Evolutionary conservation across 139 green algal species (phyloP), one percentile per base, ranked within the genome.

Genomic region (Bryopsis sp.): DNA sequence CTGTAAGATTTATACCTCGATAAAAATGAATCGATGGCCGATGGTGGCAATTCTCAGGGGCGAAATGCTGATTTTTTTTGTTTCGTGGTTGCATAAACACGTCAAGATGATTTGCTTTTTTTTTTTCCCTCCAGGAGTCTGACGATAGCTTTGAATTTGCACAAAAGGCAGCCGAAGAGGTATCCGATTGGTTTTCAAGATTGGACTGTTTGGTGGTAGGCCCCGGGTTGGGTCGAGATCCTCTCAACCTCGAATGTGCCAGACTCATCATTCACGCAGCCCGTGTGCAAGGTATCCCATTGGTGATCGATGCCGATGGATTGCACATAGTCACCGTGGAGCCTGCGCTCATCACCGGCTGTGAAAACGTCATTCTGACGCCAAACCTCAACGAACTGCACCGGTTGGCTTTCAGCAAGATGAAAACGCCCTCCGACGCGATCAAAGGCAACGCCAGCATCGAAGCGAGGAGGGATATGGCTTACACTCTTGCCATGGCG

Each of bases 341-440:
- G n/a, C 59, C 63, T 2, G 76, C 72, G 34, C 61, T 84, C 8
- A 54, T 90, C 4, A 2, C 39, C 11, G 78, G 78, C 28, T 81
- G 78, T 46, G 34, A 15, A n/a, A 33, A 47, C 32, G 78, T 68
- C 33, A 24, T 86, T 2, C 48, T 89, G 15, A 89, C 81, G 0
- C 81, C 81, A 26, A 89, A 89, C 74, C 68, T 83, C 11, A 68
- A 74, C 2, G 83, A 88, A 61, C 74, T 86, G 64, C 68, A 75
- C 1, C 72, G 82, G 11, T 68, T 88, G 7, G 80, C 70, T 1
- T 32, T 26, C 48, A 67, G 47, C 6, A 66, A 78, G 36, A 72
- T 74, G 2, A 8, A 82, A 38, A 5, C 63, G 3, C 72, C 84
- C 50, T 48, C 59, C 7, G 77, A 5, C 43, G 31, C 37, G 80